phyloP scores from a whole-genome alignment of 768 basidiomycete genomes.

The Lyophyllum semitale region DNA sequence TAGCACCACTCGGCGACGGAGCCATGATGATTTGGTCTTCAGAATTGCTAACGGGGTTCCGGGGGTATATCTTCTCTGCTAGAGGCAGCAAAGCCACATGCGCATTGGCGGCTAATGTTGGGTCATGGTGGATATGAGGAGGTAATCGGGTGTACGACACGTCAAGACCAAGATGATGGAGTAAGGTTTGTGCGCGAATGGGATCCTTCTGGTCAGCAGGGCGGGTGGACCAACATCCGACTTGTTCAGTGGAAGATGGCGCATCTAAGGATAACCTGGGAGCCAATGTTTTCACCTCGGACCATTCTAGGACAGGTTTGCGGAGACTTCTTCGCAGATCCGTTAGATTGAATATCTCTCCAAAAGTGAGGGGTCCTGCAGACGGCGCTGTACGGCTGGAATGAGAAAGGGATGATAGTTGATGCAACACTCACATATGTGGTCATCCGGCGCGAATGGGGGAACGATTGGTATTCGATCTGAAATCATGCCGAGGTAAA shows the following conservation, averaged over 20 bases:
- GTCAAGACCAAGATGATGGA: slow-evolving; percentile 36
- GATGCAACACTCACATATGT: slow-evolving; percentile 31
- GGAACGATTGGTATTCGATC: slow-evolving; percentile 49
- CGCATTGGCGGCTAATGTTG: slow-evolving; percentile 18
- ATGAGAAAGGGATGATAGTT: neutral
- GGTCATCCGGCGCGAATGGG: slow-evolving; percentile 45
- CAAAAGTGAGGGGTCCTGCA: slow-evolving; percentile 39
- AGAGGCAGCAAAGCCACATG: slow-evolving; percentile 30
- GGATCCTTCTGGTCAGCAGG: slow-evolving; percentile 22
- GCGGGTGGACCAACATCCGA: slow-evolving; percentile 38
- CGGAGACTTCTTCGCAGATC: slow-evolving; percentile 35
- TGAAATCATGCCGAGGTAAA: slow-evolving; percentile 47
- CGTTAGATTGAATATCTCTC: slow-evolving; percentile 46
- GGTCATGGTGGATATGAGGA: slow-evolving; percentile 20
- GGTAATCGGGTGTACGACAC: slow-evolving; percentile 36
- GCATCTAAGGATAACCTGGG: slow-evolving; percentile 14
- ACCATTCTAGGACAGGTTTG: slow-evolving; percentile 49
- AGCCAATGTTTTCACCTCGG: slow-evolving; percentile 42
- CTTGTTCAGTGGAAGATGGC: slow-evolving; percentile 13
- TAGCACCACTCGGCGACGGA: slow-evolving; percentile 24
- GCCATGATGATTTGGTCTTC: slow-evolving; percentile 24
- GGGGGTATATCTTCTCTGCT: slow-evolving; percentile 30
- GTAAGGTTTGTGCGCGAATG: slow-evolving; percentile 22
- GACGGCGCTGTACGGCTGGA: slow-evolving; percentile 20
- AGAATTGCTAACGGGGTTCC: slow-evolving; percentile 17